Evolutionary conservation across 148 eudicot species (phyloP), one percentile per base, ranked within the genome.

Genomic region (Selenicereus undatus): DNA sequence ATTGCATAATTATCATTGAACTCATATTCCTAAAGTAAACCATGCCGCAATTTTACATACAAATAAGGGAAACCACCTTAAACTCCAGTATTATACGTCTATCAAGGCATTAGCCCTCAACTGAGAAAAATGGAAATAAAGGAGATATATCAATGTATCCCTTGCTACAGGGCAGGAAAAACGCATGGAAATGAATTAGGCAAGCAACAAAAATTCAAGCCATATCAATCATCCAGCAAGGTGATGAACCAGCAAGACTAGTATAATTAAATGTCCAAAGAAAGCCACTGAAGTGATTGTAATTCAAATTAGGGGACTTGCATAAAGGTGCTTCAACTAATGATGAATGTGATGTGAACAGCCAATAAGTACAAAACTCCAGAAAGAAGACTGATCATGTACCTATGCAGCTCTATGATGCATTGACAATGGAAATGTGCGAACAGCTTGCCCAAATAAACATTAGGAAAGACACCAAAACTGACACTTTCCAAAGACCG

Each of bases 41-140:
- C n/a, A 45, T 16, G 73, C 36, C 4, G 54, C 48, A 68, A 24
- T 35, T 48, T 48, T 48, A 48, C 1, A 48, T 48, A 48, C 52
- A 48, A 39, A 39, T 39, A 39, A 39, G 43, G 5, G 43, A 39
- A 39, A 39, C 43, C 7, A 39, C 43, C 43, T 39, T 39, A 39
- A 10, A 45, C 32, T 43, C 26, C n/a, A 62, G 24, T 62, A n/a
- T n/a, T 26, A 62, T 79, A 8, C 52, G 2, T 60, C 21, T 26
- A 60, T 68, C 50, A 50, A 82, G 3, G 60, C 30, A 43, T 21
- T 60, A 26, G 68, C 42, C 50, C 68, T 77, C 56, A 79, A 24
- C n/a, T 14, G 3, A 14, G 29, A n/a, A 27, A 66, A 71, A 26
- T 27, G 58, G 71, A 36, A 36, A 62, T 73, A 22, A 76, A 81